Conservation (phyloP, 2,329 filamentous ascomycete genomes). For the Arthrobotrys iridis region DNA sequence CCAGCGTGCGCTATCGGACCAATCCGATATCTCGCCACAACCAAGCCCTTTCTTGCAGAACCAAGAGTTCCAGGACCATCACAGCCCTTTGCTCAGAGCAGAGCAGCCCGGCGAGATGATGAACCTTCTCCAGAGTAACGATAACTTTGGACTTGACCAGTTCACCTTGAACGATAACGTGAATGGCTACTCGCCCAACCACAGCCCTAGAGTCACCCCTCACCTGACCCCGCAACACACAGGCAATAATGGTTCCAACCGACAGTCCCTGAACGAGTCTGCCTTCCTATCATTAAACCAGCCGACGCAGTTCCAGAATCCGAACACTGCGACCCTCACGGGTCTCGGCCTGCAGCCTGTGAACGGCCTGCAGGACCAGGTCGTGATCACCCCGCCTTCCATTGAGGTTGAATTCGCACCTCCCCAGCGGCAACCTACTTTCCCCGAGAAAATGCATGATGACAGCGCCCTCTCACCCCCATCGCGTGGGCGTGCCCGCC, state of each 20-base stretch:
- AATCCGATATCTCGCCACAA: conserved; percentile 57
- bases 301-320: conserved; percentile 43
- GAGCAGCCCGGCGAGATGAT: conserved; percentile 57
- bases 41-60: conserved; percentile 56
- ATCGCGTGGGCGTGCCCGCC: conserved; percentile 35
- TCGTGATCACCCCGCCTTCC: conserved; percentile 55
- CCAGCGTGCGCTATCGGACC: conserved; percentile 52
- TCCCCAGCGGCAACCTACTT: conserved; percentile 58
- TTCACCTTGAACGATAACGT: conserved; percentile 56
- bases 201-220: conserved; percentile 56
- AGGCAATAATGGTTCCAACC: conserved; percentile 55
- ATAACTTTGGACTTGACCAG: conserved; percentile 57
- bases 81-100: conserved; percentile 55
- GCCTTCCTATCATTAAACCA: conserved; percentile 55
- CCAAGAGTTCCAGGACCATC: conserved; percentile 57
- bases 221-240: conserved; percentile 55
- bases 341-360: conserved; percentile 52
- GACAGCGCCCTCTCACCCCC: conserved; percentile 57
- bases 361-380: conserved; percentile 42
- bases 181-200: conserved; percentile 51
- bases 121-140: conserved; percentile 57
- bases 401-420: conserved; percentile 59
- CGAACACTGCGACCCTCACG: conserved; percentile 49
- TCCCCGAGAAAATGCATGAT: conserved; percentile 57
- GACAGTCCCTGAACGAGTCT: conserved; percentile 55